Conservation (phyloP, 129 eudicot genomes). For the Saposhnikovia divaricata region DNA sequence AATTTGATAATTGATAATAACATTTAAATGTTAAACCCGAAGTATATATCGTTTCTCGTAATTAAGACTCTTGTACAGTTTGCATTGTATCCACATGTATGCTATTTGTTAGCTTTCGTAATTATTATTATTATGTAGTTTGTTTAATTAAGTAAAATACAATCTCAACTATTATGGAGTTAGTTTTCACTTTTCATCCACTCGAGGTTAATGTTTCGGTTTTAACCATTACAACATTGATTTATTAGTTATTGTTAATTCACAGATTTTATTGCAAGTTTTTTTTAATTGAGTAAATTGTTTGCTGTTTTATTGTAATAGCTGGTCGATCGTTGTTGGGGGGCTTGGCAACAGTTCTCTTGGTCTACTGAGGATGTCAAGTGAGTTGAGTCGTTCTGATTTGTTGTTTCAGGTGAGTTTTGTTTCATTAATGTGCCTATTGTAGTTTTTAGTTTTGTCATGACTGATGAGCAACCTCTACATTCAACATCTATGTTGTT, state of each 20-base stretch:
- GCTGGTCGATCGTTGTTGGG: conserved; percentile 34
- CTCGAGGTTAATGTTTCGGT: background rate
- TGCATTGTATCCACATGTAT: too few species aligned
- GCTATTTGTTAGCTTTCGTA: too few species aligned
- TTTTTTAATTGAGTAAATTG: background rate
- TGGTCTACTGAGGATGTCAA: conserved; percentile 14
- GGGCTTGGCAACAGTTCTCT: conserved; percentile 19
- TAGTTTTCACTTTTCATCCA: background rate
- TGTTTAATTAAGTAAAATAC: too few species aligned
- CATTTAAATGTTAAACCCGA: too few species aligned
- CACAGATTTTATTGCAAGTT: too few species aligned
- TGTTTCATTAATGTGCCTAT: background rate
- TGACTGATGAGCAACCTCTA: background rate
- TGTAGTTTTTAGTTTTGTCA: background rate
- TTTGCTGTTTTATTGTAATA: background rate
- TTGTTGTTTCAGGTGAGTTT: conserved; percentile 26
- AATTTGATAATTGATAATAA: too few species aligned
- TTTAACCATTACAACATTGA: too few species aligned
- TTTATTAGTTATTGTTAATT: too few species aligned
- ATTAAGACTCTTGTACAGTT: too few species aligned
- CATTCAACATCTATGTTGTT: background rate
- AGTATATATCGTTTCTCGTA: too few species aligned
- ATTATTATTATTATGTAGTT: too few species aligned
- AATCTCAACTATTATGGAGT: background rate
- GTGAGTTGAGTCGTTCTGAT: conserved; percentile 13